These are phyloP conservation scores for Exobasidium rhododendri DNA, from an alignment of 1,284 basidiomycete genomes.

Conservation along the genomic window DNA sequence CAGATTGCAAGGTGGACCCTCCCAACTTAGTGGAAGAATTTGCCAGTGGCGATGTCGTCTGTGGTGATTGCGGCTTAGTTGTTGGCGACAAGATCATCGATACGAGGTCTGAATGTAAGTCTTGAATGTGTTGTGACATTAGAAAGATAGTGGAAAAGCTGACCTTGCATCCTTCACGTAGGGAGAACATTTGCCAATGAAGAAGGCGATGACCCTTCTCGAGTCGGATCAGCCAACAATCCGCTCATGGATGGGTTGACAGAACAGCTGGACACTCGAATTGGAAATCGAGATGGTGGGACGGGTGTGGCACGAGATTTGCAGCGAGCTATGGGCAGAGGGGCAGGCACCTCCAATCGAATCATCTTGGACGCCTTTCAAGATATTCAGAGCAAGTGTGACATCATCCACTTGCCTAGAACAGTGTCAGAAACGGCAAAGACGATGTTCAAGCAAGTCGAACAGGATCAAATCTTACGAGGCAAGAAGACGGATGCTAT, in stretches of 20 bases:
- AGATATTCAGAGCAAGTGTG: slow-evolving; percentile 87
- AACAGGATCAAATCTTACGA: slow-evolving; percentile 87
- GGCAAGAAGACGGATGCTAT: slow-evolving; percentile 89
- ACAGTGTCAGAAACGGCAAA: slow-evolving; percentile 92
- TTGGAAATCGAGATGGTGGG: slow-evolving; percentile 90
- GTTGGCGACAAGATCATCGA: slow-evolving; percentile 95
- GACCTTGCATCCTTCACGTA: slow-evolving; percentile 13
- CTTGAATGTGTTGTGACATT: slow-evolving; percentile 44
- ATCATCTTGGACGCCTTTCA: slow-evolving; percentile 82
- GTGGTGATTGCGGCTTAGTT: slow-evolving; percentile 91
- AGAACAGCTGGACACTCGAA: slow-evolving; percentile 88
- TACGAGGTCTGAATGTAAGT: slow-evolving; percentile 80
- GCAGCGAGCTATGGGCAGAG: slow-evolving; percentile 78
- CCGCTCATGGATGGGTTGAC: slow-evolving; percentile 84
- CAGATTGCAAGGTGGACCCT: slow-evolving; percentile 86
- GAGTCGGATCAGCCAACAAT: slow-evolving; percentile 94
- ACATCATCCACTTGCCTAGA: slow-evolving; percentile 89
- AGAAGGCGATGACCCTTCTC: slow-evolving; percentile 92
- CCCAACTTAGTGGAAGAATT: slow-evolving; percentile 96
- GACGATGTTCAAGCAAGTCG: slow-evolving; percentile 92
- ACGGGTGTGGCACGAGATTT: slow-evolving; percentile 87
- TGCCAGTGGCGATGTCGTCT: slow-evolving; percentile 94
- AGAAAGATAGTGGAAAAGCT: neutral
- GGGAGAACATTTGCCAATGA: slow-evolving; percentile 95
- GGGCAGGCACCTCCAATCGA: slow-evolving; percentile 71